Base-by-base conservation (phyloP, 2,329 filamentous ascomycete genomes). In the Stachybotrys elegans region DNA sequence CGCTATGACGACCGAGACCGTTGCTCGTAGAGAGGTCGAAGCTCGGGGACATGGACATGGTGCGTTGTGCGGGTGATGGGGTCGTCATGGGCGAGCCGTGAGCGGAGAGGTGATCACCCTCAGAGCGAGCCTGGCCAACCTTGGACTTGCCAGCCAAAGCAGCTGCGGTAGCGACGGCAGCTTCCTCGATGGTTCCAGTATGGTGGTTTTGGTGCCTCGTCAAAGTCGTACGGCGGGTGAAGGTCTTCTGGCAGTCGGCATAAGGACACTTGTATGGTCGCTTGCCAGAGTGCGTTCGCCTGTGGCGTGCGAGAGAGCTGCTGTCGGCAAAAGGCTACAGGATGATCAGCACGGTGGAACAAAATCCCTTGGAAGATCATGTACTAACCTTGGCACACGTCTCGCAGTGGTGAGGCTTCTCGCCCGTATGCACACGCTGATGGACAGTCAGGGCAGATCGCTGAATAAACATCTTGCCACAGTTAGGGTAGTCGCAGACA, bases 321-420 rank as follows among this genome's bases (percentile, higher is more conserved):
- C 89, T 95, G 63, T 98, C 93, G 60, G 91, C 95, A 60, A 98
- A 98, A 11, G 89, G 89, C 91, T 95, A 23, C 32, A 22, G 22
- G 11, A 12, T 5, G 34, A 43, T 57, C 42, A 57, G 54, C 32
- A 32, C 21, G 20, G 31, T 9, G 22, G 12, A 17, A 3, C 1
- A 3, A 21, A 5, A 27, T 37, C 9, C 16, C 7, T 13, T 6
- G 13, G 8, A 8, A 21, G 14, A 23, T n/a, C 19, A 12, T 7
- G 13, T 31, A 56, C 77, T 58, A 74, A 95, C 91, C 84, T 97
- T 97, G 64, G 89, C 88, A 65, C 93, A 97, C 50, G 88, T 83
- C 68, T 96, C 93, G 62, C 93, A 98, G 82, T 93, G 92, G 59
- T 98, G 93, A 41, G 93, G 93, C 69, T 98, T 98, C 71, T 97